These are phyloP conservation scores for Ulvella scutata DNA, from an alignment of 139 green algal species.

Conservation along the genomic window DNA sequence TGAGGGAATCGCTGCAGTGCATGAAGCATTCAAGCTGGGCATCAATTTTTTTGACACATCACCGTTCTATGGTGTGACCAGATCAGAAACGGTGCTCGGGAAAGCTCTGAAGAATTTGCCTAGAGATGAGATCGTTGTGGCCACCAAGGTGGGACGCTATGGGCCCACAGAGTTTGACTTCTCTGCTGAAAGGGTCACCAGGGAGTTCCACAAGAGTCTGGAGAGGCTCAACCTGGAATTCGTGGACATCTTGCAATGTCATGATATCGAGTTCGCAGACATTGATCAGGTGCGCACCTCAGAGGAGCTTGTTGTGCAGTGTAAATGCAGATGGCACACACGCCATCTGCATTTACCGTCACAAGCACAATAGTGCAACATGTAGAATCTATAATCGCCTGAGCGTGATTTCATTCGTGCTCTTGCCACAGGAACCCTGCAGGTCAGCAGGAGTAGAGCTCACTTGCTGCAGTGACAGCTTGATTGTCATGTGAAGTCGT, in stretches of 20 bases:
- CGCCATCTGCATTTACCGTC: too few species aligned
- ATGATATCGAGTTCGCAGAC: conserved; percentile 89
- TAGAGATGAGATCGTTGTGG: conserved; percentile 58
- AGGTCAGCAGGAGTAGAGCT: not conserved
- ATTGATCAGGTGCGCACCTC: conserved; percentile 49
- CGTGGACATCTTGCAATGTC: conserved; percentile 80
- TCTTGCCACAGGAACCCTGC: too few species aligned
- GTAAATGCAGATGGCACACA: too few species aligned
- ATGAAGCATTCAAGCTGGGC: conserved; percentile 58
- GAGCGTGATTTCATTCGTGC: too few species aligned
- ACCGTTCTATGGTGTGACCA: conserved; percentile 76
- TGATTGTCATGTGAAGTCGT: too few species aligned
- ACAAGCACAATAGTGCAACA: too few species aligned
- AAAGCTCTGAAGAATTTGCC: conserved; percentile 53
- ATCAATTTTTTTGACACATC: conserved; percentile 96
- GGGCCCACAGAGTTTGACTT: conserved; percentile 76
- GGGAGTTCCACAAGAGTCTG: conserved; percentile 59
- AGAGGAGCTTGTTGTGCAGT: not conserved
- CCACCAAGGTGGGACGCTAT: conserved; percentile 77
- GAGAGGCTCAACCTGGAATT: conserved; percentile 57
- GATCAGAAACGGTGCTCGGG: conserved; percentile 68
- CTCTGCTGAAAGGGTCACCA: conserved; percentile 47
- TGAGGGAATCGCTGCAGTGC: conserved; percentile 43
- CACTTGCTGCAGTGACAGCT: too few species aligned
- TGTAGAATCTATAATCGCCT: too few species aligned